These are phyloP conservation scores for Striga asiatica DNA, from an alignment of 257 asterid genomes.

Conservation along the genomic window DNA sequence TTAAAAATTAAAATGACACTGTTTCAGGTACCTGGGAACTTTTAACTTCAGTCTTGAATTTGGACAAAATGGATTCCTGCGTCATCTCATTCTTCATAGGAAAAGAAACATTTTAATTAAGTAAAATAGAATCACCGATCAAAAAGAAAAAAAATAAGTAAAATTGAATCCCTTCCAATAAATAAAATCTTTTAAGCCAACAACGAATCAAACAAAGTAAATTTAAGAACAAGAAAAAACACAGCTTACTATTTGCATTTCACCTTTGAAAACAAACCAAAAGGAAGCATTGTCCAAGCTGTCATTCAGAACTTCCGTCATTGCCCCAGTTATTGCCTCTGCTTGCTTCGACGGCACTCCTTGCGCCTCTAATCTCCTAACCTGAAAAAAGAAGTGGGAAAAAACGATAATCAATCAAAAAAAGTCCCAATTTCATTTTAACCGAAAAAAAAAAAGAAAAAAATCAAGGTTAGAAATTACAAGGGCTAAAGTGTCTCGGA, in stretches of 20 bases:
- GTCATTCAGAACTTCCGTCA: constrained; percentile 63
- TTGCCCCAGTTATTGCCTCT: constrained; percentile 34
- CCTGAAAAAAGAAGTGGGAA: too few species aligned
- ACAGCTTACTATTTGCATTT: constrained; percentile 63
- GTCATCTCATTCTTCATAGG: constrained; percentile 50
- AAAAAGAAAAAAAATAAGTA: too few species aligned
- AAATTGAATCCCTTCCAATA: neutral
- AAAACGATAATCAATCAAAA: too few species aligned
- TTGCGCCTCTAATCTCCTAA: constrained; percentile 69
- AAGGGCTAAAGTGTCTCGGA: too few species aligned
- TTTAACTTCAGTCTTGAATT: constrained; percentile 73
- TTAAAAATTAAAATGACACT: too few species aligned
- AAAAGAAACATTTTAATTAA: neutral
- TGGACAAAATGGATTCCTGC: constrained; percentile 68
- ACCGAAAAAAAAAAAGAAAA: neutral
- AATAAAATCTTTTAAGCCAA: neutral
- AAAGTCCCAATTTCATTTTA: too few species aligned
- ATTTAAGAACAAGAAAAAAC: neutral
- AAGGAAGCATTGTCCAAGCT: constrained; percentile 65
- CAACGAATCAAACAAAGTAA: too few species aligned
- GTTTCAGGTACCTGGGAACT: constrained; percentile 64
- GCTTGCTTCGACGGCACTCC: constrained; percentile 85
- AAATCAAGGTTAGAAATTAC: too few species aligned
- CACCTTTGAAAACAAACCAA: constrained; percentile 69
- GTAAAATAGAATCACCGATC: too few species aligned